Evolutionary conservation across 805 yeast species (phyloP), one percentile per base, ranked within the genome.

Genomic region (Vanderwaltozyma yarrowii): DNA sequence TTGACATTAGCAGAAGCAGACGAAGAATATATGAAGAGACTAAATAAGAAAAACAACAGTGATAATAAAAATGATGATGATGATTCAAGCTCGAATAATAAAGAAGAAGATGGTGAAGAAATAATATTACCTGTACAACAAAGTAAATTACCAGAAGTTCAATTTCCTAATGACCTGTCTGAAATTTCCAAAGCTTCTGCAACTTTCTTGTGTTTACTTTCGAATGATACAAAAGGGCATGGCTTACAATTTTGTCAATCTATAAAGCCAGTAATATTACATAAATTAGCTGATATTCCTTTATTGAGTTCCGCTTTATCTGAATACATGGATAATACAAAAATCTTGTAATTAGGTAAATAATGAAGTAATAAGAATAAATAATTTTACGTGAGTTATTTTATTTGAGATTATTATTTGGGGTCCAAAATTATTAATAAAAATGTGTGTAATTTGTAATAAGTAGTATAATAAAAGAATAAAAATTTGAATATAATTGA

Each of bases 1-100:
- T 78, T 80, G 25, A 62, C 61, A 35, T 51, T 71, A 5, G 63
- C 58, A 35, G 67, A 64, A 10, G 78, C 74, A 3, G 70, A 69
- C 36, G 36, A 37, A 28, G 40, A 33, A 33, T 36, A 37, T 41
- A 15, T 31, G 21, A 37, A 37, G 18, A 33, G 36, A 30, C 19
- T 33, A 4, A 20, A 8, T 7, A 19, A 27, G 10, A 34, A 13
- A 21, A 9, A 9, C 9, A 21, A 21, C 9, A 30, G 27, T 12
- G 23, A 26, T 14, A 30, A 28, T 12, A 9, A 17, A 6, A 23
- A 27, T 28, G 30, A 24, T 23, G n/a, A 9, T 16, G 25, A 21
- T 4, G n/a, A 20, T 6, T 15, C 27, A 21, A 15, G 17, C 4
- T 26, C 25, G 14, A 28, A 32, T 2, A 33, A 29, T 33, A 28